A percentile compares a stretch with the other conserved stretches of the same genome.
phyloP scores from a whole-genome alignment of 306 rosid genomes.

The Amphicarpaea edgeworthii region DNA sequence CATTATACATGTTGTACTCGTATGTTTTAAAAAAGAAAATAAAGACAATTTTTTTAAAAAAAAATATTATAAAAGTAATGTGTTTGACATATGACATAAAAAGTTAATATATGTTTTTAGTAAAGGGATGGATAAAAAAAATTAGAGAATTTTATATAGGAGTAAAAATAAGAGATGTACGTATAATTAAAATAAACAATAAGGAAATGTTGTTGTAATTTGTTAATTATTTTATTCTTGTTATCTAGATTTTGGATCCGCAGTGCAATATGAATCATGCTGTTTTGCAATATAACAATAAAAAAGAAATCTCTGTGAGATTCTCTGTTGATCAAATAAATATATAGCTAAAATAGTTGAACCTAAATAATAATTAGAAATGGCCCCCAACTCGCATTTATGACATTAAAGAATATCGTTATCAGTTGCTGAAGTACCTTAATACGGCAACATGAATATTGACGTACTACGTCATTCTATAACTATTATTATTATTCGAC shows the following conservation, averaged over 20 bases:
- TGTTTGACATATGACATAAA: no score
- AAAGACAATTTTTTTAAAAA: no score
- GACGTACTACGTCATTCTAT: neutral
- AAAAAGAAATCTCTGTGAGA: neutral
- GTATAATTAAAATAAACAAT: no score
- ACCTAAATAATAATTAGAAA: slow-evolving; percentile 3
- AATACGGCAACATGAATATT: neutral
- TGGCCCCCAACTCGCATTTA: neutral
- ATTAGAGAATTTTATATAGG: no score
- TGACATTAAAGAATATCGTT: neutral
- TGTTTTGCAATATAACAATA: neutral
- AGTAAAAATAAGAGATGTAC: no score
- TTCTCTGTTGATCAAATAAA: neutral
- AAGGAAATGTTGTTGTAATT: no score
- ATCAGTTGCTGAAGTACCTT: neutral
- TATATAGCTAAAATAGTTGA: neutral
- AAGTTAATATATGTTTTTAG: no score
- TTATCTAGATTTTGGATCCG: neutral
- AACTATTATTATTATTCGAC: neutral
- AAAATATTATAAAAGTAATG: no score
- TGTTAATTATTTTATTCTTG: no score
- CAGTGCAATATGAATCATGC: neutral
- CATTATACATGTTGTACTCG: no score
- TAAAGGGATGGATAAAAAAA: no score
- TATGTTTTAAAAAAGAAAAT: no score